A percentile compares a stretch with the other conserved stretches of the same genome.
Conservation (phyloP, 129 eudicot species). For the Lonicera japonica region DNA sequence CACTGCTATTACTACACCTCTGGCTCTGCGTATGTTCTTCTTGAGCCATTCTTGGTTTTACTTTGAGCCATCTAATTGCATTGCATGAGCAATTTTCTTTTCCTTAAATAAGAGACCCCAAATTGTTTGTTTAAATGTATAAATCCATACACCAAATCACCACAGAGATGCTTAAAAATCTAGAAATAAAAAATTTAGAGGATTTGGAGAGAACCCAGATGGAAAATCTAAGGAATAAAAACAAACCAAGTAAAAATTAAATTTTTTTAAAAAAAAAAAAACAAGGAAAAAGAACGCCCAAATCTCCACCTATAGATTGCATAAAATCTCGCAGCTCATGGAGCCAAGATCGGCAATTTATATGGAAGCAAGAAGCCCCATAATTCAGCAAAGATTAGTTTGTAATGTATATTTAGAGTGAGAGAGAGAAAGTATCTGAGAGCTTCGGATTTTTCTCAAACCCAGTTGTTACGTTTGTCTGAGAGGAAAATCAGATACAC, state of each 20-base stretch:
- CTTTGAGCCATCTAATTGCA: constrained; percentile 54
- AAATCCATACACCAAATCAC: constrained; percentile 3
- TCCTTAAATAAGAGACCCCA: background rate
- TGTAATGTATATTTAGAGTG: constrained; percentile 5
- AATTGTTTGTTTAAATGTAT: background rate
- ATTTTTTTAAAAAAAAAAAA: too few relatives aligned
- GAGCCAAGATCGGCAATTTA: constrained; percentile 22
- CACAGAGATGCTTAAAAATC: constrained; percentile 5
- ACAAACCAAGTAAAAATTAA: constrained; percentile 14
- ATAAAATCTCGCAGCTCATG: constrained; percentile 21
- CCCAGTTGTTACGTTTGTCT: constrained; percentile 34
- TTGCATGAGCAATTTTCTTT: background rate
- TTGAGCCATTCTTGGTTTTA: constrained; percentile 54
- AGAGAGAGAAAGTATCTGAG: constrained; percentile 17
- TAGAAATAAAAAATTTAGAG: constrained; percentile 10
- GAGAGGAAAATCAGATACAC: constrained; percentile 14
- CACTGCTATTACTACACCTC: constrained; percentile 39
- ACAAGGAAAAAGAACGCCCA: constrained; percentile 2
- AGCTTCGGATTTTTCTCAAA: constrained; percentile 26
- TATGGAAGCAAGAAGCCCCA: constrained; percentile 27
- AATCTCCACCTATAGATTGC: constrained; percentile 40
- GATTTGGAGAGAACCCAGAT: constrained; percentile 12
- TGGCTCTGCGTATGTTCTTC: constrained; percentile 51
- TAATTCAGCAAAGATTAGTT: constrained; percentile 28
- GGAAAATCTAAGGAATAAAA: constrained; percentile 10